Evolutionary conservation across 108 stramenopile genomes (phyloP).

Genomic region (Stephanodiscus minutulus): DNA sequence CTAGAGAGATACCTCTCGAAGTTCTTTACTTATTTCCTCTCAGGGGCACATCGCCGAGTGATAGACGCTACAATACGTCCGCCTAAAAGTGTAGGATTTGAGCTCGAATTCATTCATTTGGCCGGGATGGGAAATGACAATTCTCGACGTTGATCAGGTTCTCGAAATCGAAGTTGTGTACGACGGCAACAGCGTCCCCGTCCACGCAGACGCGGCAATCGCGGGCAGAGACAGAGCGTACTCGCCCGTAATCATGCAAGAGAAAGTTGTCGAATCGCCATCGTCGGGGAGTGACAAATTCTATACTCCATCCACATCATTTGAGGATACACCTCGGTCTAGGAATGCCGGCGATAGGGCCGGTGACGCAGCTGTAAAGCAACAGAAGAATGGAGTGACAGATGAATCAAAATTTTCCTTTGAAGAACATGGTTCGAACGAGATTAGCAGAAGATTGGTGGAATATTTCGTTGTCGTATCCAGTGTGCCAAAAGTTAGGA

Average conservation of each 20-base stretch:
- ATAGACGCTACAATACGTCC: too few species aligned
- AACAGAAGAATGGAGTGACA: neutral
- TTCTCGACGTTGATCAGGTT: conserved; percentile 1
- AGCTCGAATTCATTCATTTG: neutral
- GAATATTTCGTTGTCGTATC: conserved; percentile 89
- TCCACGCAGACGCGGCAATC: neutral
- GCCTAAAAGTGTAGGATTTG: too few species aligned
- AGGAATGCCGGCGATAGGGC: neutral
- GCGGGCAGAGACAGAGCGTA: neutral
- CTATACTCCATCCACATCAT: neutral
- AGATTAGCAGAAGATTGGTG: conserved; percentile 67
- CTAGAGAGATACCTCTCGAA: too few species aligned
- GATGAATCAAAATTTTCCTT: neutral
- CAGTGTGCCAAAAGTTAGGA: conserved; percentile 33
- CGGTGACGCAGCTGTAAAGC: neutral
- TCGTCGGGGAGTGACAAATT: neutral
- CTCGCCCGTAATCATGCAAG: neutral
- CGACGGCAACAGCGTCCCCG: neutral
- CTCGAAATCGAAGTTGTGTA: conserved; percentile 13
- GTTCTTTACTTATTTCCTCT: too few species aligned
- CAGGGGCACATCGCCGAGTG: too few species aligned
- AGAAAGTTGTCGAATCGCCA: neutral
- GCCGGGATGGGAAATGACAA: neutral
- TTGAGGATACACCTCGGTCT: conserved; percentile 1
- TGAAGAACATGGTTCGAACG: conserved; percentile 3